Conservation (phyloP, 176 grass and related monocot genomes). For the Aegilops tauschii region DNA sequence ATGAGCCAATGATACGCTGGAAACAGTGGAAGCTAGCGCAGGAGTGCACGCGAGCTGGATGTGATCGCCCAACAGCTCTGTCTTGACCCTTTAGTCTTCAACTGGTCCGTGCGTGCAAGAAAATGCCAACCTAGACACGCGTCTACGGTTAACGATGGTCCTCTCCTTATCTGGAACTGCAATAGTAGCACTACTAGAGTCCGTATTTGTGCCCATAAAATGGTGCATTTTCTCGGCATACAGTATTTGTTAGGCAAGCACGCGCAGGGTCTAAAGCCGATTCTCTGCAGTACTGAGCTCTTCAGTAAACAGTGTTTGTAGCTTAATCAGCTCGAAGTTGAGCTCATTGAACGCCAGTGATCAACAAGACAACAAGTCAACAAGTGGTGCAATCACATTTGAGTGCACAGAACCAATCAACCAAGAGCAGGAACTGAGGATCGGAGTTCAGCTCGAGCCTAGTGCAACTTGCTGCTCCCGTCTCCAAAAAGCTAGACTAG, state of each 20-base stretch:
- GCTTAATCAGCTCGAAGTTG: too few relatives aligned
- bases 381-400: not conserved
- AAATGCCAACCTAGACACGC: not conserved
- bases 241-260: too few relatives aligned
- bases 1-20: too few relatives aligned
- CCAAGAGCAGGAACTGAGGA: not conserved
- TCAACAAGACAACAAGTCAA: not conserved
- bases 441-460: not conserved
- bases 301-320: too few relatives aligned
- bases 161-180: too few relatives aligned
- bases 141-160: not conserved
- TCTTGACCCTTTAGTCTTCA: not conserved
- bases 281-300: too few relatives aligned
- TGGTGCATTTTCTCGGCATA: too few relatives aligned
- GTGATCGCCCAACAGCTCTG: not conserved
- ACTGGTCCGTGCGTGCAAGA: not conserved
- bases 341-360: not conserved
- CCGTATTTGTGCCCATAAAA: too few relatives aligned
- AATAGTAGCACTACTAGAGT: too few relatives aligned
- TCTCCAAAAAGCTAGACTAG: not conserved
- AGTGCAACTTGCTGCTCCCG: not conserved
- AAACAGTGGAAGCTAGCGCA: not conserved
- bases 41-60: not conserved
- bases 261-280: too few relatives aligned
- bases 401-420: not conserved